These are phyloP conservation scores for Cordia subcordata DNA, from an alignment of 257 asterid species.

Conservation along the genomic window DNA sequence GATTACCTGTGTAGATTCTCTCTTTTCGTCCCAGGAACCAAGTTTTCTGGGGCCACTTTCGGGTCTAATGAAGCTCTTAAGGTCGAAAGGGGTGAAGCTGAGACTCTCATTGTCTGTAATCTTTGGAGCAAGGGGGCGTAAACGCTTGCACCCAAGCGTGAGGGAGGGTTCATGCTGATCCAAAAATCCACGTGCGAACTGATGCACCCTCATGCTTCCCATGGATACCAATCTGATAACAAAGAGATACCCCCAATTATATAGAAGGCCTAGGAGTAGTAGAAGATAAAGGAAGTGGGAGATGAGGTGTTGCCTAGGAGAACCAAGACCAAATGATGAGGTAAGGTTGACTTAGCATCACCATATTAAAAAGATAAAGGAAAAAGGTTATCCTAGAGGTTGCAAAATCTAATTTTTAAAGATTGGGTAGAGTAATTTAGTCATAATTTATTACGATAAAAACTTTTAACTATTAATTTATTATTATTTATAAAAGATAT, in stretches of 20 bases:
- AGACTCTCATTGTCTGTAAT: slow-evolving; percentile 14
- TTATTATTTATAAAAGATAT: no score
- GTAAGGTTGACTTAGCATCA: slow-evolving; percentile 87
- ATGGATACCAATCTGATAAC: slow-evolving; percentile 25
- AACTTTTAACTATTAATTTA: no score
- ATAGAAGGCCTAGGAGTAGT: slow-evolving; percentile 23
- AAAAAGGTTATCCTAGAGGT: no score
- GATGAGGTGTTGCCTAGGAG: slow-evolving; percentile 49
- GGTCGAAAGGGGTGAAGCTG: slow-evolving; percentile 35
- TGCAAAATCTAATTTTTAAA: no score
- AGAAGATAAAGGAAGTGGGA: slow-evolving; percentile 20
- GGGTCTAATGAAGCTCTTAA: slow-evolving; percentile 75
- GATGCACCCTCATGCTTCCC: slow-evolving; percentile 82
- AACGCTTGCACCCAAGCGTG: slow-evolving; percentile 78
- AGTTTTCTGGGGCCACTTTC: slow-evolving; percentile 52
- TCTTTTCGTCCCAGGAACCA: slow-evolving; percentile 48
- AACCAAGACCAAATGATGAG: slow-evolving; percentile 97
- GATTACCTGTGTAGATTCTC: slow-evolving; percentile 54
- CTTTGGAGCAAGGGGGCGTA: slow-evolving; percentile 79
- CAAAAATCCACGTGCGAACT: slow-evolving; percentile 69
- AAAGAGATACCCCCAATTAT: slow-evolving; percentile 43
- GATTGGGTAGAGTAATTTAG: no score
- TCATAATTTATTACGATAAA: no score
- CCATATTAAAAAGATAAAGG: slow-evolving; percentile 40
- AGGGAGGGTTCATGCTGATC: slow-evolving; percentile 75